Conservation (phyloP, 2,329 filamentous ascomycete species). For the Pezicula rhizophila region DNA sequence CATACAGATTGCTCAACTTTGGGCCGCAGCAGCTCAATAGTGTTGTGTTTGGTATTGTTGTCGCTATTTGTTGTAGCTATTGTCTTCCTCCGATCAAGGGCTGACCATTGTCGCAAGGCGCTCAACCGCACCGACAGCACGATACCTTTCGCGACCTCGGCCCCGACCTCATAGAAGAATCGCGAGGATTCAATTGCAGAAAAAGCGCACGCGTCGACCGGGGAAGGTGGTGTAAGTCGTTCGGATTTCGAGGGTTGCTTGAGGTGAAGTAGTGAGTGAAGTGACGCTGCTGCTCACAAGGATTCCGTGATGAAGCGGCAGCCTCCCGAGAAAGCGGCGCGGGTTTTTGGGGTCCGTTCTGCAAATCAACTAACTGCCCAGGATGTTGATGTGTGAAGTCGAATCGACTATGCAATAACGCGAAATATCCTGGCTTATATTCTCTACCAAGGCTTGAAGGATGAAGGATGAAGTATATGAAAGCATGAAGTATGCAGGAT, state of each 20-base stretch:
- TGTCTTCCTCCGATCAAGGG: conserved; percentile 14
- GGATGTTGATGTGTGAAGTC: too few species aligned
- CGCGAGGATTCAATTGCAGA: conserved; percentile 7
- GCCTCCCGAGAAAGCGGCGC: too few species aligned
- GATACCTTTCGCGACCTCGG: background rate
- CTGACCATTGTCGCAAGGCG: conserved; percentile 21
- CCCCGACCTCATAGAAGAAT: conserved; percentile 14
- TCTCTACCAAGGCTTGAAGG: too few species aligned
- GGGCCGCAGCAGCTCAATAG: background rate
- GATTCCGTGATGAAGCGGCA: too few species aligned
- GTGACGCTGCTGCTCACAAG: too few species aligned
- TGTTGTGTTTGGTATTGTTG: conserved; percentile 2
- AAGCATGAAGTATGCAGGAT: too few species aligned
- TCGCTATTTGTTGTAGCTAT: conserved; percentile 5
- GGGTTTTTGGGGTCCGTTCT: too few species aligned
- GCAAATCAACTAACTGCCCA: too few species aligned
- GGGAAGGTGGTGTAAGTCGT: background rate
- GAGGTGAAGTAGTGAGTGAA: background rate
- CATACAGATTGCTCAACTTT: conserved; percentile 1
- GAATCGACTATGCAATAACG: too few species aligned
- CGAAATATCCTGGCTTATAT: too few species aligned
- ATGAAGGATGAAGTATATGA: too few species aligned
- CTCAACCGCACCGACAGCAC: conserved; percentile 4
- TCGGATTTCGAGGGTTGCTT: background rate
- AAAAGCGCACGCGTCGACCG: background rate